Base-by-base conservation (phyloP, 2,329 filamentous ascomycete genomes). In the Curvularia hawaiiensis region DNA sequence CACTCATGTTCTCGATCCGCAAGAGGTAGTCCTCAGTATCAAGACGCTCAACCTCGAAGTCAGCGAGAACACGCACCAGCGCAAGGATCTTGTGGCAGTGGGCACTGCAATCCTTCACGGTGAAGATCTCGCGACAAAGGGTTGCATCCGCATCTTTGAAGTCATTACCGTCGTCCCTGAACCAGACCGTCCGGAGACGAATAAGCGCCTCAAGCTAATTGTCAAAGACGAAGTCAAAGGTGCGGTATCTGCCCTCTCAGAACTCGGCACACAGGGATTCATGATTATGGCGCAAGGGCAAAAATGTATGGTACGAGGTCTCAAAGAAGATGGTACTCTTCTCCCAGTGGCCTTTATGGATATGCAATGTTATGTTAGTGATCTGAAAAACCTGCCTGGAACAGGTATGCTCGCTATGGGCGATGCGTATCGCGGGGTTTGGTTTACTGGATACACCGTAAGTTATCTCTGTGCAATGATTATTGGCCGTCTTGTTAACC, bases 281-380 rank as follows among this genome's bases (percentile, higher is more conserved):
- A 87, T 96, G 83, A 88, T 95, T 60, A 90, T 90, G 40, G 92
- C 93, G 0, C 95, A 99, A 73, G 95, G 95, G 0, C 93, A 97
- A 71, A 99, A 99, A 77, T 94, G 92, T 75, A 96, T 99, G 90
- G 92, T 99, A 1, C 85, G 95, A 58, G 95, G 95, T 40, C 83
- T 99, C 3, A 97, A 97, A 75, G 95, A 99, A 75, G 95, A 99
- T 72, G 92, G 93, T 0, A 92, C 90, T 1, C 84, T 98, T 51
- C 82, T 98, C 0, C 95, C 95, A 0, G 94, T 99, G 3, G 95
- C 95, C 0, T 99, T 99, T 72, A 90, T 99, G 83, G 95, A 99
- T 71, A 96, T 97, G 88, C 95, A 91, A 78, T 96, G 91, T 76
- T 95, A 97, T 69, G 91, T 97, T 12, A 91, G 88, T 2, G 87